These are phyloP conservation scores for Moringa oleifera DNA, from an alignment of 345 rosid species.

Conservation along the genomic window DNA sequence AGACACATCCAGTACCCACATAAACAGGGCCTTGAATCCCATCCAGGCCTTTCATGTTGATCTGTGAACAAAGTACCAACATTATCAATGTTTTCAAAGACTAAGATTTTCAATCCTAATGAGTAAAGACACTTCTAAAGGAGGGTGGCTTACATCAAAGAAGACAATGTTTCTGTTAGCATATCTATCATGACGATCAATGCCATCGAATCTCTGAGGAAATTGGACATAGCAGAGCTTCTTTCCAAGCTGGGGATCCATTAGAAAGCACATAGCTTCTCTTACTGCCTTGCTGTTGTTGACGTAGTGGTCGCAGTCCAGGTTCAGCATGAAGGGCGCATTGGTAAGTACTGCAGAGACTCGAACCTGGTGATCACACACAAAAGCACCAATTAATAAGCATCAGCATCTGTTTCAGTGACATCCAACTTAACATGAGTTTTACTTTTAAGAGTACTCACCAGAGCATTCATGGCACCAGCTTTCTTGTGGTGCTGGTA, in stretches of 20 bases:
- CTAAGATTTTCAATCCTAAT: background rate
- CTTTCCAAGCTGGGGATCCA: conserved; percentile 97
- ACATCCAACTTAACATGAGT: background rate
- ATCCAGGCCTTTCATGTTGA: conserved; percentile 89
- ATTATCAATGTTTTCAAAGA: background rate
- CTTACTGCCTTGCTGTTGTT: conserved; percentile 87
- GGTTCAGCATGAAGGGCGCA: conserved; percentile 84
- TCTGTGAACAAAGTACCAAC: conserved; percentile 29
- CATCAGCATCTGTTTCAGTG: background rate
- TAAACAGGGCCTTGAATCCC: conserved; percentile 97
- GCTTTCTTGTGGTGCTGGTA: conserved; percentile 97
- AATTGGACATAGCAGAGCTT: conserved; percentile 96
- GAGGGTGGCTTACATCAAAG: conserved; percentile 63
- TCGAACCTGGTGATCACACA: conserved; percentile 47
- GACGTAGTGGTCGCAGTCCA: conserved; percentile 96
- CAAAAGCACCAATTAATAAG: background rate
- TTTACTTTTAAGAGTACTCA: conserved; percentile 21
- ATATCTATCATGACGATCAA: conserved; percentile 88
- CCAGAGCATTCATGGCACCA: conserved; percentile 97
- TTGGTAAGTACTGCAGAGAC: conserved; percentile 96
- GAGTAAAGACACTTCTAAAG: background rate
- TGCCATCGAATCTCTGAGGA: conserved; percentile 96
- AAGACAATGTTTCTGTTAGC: conserved; percentile 91
- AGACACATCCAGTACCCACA: conserved; percentile 95
- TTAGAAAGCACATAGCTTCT: conserved; percentile 96